Conservation (phyloP, 192 early-diverging fungal genomes). For the Linnemannia elongata region DNA sequence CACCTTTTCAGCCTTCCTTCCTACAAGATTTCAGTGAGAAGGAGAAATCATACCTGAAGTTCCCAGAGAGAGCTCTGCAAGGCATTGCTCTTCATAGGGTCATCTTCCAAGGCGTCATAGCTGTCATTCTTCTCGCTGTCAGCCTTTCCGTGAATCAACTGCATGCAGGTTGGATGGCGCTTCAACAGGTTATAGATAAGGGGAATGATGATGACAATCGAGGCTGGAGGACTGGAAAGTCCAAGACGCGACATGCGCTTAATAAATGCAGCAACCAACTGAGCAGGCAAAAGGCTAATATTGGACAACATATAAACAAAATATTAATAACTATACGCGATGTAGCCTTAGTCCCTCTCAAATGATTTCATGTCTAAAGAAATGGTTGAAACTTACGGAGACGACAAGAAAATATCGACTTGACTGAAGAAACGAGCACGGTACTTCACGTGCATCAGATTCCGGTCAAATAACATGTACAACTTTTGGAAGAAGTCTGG, state of each 20-base stretch:
- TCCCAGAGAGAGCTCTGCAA: conserved; percentile 96
- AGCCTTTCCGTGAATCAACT: conserved; percentile 81
- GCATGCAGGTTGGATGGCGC: conserved; percentile 91
- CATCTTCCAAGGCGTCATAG: conserved; percentile 69
- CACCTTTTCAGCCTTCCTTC: background rate
- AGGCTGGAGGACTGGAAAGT: conserved; percentile 88
- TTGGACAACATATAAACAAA: background rate
- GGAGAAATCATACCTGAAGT: conserved; percentile 57
- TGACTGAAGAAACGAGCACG: conserved; percentile 95
- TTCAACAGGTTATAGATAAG: conserved; percentile 94
- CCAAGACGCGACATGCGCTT: conserved; percentile 91
- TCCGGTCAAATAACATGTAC: conserved; percentile 90
- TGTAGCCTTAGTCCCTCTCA: background rate
- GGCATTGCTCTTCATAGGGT: conserved; percentile 86
- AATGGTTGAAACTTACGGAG: conserved; percentile 68
- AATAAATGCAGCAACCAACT: conserved; percentile 93
- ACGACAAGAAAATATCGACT: conserved; percentile 89
- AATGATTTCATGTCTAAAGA: background rate
- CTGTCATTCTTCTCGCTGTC: conserved; percentile 62
- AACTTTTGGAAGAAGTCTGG: conserved; percentile 98
- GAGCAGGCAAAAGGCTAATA: conserved; percentile 84
- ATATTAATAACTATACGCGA: conserved; percentile 4
- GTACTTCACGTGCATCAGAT: conserved; percentile 95
- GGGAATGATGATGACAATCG: conserved; percentile 87
- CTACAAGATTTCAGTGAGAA: background rate